Evolutionary conservation across 176 grass and related monocot genomes (phyloP).

Genomic region (Lolium rigidum): DNA sequence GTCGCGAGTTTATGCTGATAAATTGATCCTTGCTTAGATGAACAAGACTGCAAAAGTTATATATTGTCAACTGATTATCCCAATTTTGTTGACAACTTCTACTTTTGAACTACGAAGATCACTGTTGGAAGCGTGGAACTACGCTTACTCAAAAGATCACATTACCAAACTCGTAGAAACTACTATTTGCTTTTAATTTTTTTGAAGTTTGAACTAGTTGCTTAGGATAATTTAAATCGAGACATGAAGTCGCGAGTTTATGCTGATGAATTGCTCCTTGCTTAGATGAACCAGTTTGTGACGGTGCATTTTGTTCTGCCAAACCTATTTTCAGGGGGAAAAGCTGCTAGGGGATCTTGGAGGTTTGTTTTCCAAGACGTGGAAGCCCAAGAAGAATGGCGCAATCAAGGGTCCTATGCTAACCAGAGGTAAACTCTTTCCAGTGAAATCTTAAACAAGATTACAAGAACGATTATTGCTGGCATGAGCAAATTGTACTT

Average conservation of each 20-base stretch:
- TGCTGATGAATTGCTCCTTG: neutral
- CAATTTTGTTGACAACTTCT: neutral
- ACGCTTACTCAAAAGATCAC: neutral
- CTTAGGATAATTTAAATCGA: neutral
- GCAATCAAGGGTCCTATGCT: slow-evolving; percentile 76
- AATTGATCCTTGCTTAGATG: neutral
- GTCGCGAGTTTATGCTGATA: neutral
- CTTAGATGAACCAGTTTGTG: neutral
- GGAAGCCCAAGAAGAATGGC: slow-evolving; percentile 78
- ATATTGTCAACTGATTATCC: neutral
- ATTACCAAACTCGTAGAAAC: no score
- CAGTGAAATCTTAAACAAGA: neutral
- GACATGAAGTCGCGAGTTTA: neutral
- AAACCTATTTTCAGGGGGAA: slow-evolving; percentile 56
- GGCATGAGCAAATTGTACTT: neutral
- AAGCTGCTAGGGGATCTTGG: slow-evolving; percentile 89
- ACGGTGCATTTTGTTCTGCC: neutral
- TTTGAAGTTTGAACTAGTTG: neutral
- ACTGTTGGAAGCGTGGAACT: neutral
- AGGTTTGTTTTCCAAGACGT: slow-evolving; percentile 88
- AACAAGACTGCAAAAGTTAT: neutral
- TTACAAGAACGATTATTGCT: neutral
- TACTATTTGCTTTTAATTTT: neutral
- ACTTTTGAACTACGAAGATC: neutral
- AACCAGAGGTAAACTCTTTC: slow-evolving; percentile 59